These are phyloP conservation scores for Tausonia pullulans DNA, from an alignment of 1,284 basidiomycete species.

Conservation along the genomic window DNA sequence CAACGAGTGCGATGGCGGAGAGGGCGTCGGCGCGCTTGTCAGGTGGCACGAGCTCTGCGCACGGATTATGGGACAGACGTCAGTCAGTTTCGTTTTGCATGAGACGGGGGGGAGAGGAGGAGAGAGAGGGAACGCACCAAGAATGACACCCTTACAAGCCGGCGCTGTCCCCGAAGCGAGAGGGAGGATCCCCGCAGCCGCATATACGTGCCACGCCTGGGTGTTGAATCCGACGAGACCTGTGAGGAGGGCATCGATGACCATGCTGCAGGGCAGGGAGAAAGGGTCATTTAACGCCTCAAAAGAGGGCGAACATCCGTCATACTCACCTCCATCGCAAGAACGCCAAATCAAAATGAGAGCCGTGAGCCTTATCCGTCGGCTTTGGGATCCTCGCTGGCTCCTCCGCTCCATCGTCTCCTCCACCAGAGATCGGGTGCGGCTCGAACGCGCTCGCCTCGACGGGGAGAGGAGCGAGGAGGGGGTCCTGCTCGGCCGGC, in stretches of 20 bases:
- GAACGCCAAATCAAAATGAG: constrained; percentile 32
- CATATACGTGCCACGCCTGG: constrained; percentile 29
- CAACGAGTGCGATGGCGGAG: constrained; percentile 31
- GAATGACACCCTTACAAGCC: constrained; percentile 30
- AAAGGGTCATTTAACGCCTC: neutral
- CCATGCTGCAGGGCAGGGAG: constrained; percentile 19
- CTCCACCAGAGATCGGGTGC: neutral
- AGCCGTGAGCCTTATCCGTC: constrained; percentile 21
- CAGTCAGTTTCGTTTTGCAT: constrained; percentile 12
- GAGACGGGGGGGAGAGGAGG: neutral
- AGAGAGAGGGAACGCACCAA: neutral
- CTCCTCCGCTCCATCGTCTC: constrained; percentile 11
- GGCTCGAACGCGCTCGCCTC: neutral
- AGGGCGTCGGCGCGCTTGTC: constrained; percentile 29
- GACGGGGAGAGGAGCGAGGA: neutral
- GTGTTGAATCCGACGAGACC: constrained; percentile 21
- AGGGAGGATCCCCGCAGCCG: constrained; percentile 31
- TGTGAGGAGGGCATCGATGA: constrained; percentile 31
- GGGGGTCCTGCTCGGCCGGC: neutral
- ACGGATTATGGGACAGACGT: too few species aligned
- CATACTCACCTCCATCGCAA: constrained; percentile 22
- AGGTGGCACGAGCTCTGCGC: constrained; percentile 26
- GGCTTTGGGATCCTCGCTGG: neutral
- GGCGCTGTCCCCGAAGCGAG: constrained; percentile 33
- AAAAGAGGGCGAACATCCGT: neutral